These are phyloP conservation scores for Chaetomiaceae sp. DNA, from an alignment of 2,329 filamentous ascomycete species.

Conservation along the genomic window DNA sequence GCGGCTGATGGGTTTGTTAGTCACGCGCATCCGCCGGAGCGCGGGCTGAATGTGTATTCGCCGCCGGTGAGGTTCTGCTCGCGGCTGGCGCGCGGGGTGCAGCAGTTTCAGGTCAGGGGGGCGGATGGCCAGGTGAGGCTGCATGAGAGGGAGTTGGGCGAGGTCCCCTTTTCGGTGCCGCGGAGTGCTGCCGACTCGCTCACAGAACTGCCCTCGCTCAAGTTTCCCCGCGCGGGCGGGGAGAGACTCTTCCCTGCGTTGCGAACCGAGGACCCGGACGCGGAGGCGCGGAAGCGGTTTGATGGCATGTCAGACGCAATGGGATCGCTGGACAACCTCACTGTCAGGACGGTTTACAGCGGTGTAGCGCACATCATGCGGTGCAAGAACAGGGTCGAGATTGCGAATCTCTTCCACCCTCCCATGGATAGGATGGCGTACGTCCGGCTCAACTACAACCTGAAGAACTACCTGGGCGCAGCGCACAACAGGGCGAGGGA, in stretches of 20 bases:
- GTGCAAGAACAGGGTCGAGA: constrained; percentile 17
- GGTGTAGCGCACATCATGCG: constrained; percentile 11
- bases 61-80: constrained; percentile 27
- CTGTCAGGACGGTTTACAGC: neutral
- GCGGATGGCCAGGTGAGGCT: too few relatives aligned
- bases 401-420: neutral
- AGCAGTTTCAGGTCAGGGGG: neutral
- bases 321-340: too few relatives aligned
- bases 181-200: neutral
- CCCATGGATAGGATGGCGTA: neutral
- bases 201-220: neutral
- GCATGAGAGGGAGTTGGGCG: neutral
- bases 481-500: neutral
- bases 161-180: neutral
- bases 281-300: neutral
- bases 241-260: neutral
- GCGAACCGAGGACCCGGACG: neutral
- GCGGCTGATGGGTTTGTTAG: constrained; percentile 16
- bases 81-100: constrained; percentile 21
- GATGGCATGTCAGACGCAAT: neutral
- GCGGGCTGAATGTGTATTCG: constrained; percentile 17
- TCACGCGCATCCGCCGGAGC: constrained; percentile 18
- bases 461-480: constrained; percentile 15
- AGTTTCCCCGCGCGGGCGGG: neutral
- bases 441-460: constrained; percentile 26